Base-by-base conservation (phyloP, 176 grass and related monocot genomes). In the Bolboschoenus planiculmis region DNA sequence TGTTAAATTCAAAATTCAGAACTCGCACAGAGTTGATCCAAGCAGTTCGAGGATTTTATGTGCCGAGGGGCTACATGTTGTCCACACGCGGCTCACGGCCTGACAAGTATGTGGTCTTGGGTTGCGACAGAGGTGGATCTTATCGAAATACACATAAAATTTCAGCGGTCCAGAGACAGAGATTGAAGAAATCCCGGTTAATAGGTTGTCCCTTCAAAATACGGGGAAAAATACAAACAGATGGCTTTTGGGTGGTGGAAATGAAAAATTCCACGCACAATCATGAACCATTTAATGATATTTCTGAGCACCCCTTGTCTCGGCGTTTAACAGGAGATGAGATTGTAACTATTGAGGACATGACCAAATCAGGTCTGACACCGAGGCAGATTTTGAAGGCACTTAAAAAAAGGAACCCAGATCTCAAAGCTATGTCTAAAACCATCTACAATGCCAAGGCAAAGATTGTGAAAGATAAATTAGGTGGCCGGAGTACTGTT, bases 391-490 rank as follows among this genome's bases (percentile, higher is more conserved):
- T 81, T 81, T 26, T 81, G 78, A 56, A 42, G 20, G 57, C 54
- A 23, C 39, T 81, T 56, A 81, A 81, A 50, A 59, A 61, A 40
- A 81, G 24, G 57, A 81, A 81, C 53, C 78, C 78, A 59, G 78
- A 81, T 44, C 34, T 81, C 51, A 81, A 81, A 81, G 48, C 34
- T 26, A 59, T 81, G 35, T 40, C 78, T 34, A 56, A 59, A 59
- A 58, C 78, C 34, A 81, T 81, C 62, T 81, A 81, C 33, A 81
- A 81, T 42, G 78, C 78, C 4, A 81, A 81, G 53, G 14, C 37
- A 59, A 81, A 46, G 31, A 81, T 81, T 61, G 35, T 59, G 55
- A 81, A 62, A n/a, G 56, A 81, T 37, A 81, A 81, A 40, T 81
- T 81, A 10, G 53, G 13, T 57, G 78, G 78, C 31, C n/a, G 56